Evolutionary conservation across 148 eudicot genomes (phyloP), one percentile per base, ranked within the genome.

Genomic region (Amaranthus palmeri): DNA sequence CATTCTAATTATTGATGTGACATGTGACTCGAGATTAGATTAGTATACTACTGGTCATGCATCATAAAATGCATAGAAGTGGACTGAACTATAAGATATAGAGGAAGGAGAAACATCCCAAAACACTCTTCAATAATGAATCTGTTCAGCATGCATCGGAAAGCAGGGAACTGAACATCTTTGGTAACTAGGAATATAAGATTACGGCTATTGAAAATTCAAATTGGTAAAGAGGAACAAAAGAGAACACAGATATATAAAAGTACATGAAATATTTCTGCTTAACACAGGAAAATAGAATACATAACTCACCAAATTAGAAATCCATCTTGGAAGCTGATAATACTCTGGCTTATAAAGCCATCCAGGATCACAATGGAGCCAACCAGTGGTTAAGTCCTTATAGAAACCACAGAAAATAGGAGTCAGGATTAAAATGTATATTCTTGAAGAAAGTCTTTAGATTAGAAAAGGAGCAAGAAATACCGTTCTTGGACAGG

Each of bases 381-480:
- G 98, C 98, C 98, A 95, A 53, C 96, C 93, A 77, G 96, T 88
- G 15, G 98, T 88, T 79, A 95, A 85, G 78, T 95, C 98, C 98
- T 95, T 76, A 48, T 71, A 57, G 47, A 42, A 36, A 53, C 14
- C 15, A 61, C 13, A 15, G 12, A 54, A 63, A 68, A 40, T 18
- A 61, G 17, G 44, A 47, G 15, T 57, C 61, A 73, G 75, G 43
- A 58, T 58, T 57, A 10, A 46, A 55, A 52, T 15, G 8, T 41
- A 47, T 72, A 65, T 54, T 67, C 45, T 62, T 54, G 48, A 43
- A 57, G 49, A 58, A 54, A 40, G 61, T 7, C 58, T 47, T 59
- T 44, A 53, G 54, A 40, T 64, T 48, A 10, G 40, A 47, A 4
- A 36, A 64, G 10, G 56, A 17, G 43, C 63, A 59, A 46, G 3